Conservation (phyloP, 805 yeast genomes). For the Candida krabiensis region DNA sequence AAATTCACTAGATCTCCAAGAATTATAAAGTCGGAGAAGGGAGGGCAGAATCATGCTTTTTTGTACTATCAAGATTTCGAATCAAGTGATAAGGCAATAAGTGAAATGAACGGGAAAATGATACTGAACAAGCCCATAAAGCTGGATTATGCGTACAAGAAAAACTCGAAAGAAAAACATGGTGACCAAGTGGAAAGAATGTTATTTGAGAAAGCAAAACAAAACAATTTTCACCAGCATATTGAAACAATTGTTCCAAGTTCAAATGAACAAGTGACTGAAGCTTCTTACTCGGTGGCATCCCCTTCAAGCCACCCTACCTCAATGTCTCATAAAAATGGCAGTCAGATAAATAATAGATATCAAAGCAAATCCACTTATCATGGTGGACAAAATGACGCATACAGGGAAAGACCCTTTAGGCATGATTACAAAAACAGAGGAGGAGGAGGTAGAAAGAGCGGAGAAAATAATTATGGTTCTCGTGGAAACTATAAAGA, state of each 20-base stretch:
- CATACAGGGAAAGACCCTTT: neutral
- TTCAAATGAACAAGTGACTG: neutral
- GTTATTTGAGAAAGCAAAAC: slow-evolving; percentile 46
- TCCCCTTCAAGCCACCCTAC: neutral
- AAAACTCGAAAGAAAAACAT: slow-evolving; percentile 57
- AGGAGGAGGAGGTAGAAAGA: neutral
- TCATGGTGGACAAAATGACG: neutral
- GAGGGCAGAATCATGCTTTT: slow-evolving; percentile 64
- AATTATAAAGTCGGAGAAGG: slow-evolving; percentile 47
- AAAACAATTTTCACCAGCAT: slow-evolving; percentile 19
- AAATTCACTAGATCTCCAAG: slow-evolving; percentile 47
- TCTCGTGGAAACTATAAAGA: neutral
- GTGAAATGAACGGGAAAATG: slow-evolving; percentile 63
- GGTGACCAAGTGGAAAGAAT: slow-evolving; percentile 80
- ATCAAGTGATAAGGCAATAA: slow-evolving; percentile 69
- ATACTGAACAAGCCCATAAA: slow-evolving; percentile 64
- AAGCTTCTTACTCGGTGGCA: neutral
- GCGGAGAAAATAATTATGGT: slow-evolving; percentile 1
- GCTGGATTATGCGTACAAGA: slow-evolving; percentile 73
- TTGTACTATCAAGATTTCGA: slow-evolving; percentile 64
- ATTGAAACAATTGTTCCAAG: neutral
- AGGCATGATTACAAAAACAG: no score
- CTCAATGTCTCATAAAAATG: neutral
- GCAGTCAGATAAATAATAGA: neutral
- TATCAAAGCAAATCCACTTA: neutral